Evolutionary conservation across 176 grass and related monocot genomes (phyloP).

Genomic region (Musa troglodytarum): DNA sequence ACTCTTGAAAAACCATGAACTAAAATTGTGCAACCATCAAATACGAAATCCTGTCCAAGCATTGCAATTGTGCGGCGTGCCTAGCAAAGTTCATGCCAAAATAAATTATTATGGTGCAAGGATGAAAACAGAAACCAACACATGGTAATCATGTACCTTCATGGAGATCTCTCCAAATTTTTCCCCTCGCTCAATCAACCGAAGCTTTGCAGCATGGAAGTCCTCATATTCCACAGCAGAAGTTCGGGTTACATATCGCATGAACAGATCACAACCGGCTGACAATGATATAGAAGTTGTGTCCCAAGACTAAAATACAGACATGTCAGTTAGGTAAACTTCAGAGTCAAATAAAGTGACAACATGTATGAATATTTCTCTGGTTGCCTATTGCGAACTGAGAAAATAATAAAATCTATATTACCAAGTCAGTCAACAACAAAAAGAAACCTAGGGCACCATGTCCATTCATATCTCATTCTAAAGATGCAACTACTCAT

Average conservation of each 20-base stretch:
- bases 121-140: background rate
- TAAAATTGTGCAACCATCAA: slow-evolving; percentile 76
- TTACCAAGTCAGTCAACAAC: no score
- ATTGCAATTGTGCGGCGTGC: slow-evolving; percentile 96
- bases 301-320: slow-evolving; percentile 75
- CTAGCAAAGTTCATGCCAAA: slow-evolving; percentile 24
- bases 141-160: slow-evolving; percentile 39
- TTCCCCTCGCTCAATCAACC: slow-evolving; percentile 90
- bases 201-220: slow-evolving; percentile 81
- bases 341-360: background rate
- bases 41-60: slow-evolving; percentile 92
- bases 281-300: slow-evolving; percentile 84
- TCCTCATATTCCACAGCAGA: slow-evolving; percentile 93
- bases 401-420: no score
- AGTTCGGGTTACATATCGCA: slow-evolving; percentile 91
- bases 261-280: slow-evolving; percentile 92
- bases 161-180: slow-evolving; percentile 98
- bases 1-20: slow-evolving; percentile 92
- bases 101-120: slow-evolving; percentile 9
- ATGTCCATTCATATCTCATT: no score
- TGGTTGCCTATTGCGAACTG: background rate
- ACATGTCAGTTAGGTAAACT: background rate
- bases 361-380: background rate
- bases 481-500: no score
- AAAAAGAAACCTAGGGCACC: no score